A percentile compares a stretch with the other conserved stretches of the same genome.
Conservation (phyloP, 352 stramenopile species). For the Phytophthora quininea region DNA sequence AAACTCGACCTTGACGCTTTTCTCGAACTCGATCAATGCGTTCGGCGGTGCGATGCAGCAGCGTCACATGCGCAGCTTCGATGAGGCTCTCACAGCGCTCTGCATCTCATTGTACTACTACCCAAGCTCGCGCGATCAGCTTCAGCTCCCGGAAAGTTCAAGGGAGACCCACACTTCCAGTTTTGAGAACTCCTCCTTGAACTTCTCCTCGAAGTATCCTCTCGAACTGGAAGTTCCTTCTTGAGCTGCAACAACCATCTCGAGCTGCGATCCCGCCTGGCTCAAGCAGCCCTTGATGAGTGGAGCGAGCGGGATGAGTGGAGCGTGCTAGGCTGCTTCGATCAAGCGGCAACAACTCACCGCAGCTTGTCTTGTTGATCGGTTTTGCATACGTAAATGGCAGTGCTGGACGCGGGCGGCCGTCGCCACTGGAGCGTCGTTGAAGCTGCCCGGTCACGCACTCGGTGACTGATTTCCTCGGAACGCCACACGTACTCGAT, state of each 20-base stretch:
- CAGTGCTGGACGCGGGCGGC: too few species aligned
- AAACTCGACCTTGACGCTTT: not conserved
- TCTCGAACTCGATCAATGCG: not conserved
- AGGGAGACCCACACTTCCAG: not conserved
- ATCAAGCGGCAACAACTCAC: too few species aligned
- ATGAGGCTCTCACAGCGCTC: too few species aligned
- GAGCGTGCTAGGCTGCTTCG: too few species aligned
- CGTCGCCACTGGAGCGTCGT: not conserved
- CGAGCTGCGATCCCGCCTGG: not conserved
- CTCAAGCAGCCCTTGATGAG: not conserved
- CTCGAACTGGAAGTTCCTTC: not conserved
- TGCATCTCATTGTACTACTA: too few species aligned
- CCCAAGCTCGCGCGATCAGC: too few species aligned
- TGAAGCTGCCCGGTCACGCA: not conserved
- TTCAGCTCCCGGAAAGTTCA: not conserved
- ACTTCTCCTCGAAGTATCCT: not conserved
- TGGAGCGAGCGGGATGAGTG: not conserved
- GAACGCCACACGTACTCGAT: not conserved
- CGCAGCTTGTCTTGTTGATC: too few species aligned
- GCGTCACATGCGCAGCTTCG: too few species aligned
- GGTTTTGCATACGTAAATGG: too few species aligned
- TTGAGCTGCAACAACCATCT: not conserved
- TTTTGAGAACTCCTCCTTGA: not conserved
- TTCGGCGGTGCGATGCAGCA: too few species aligned
- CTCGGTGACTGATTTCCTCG: not conserved